Evolutionary conservation across 768 basidiomycete species (phyloP).

Genomic region (Suillus clintonianus): DNA sequence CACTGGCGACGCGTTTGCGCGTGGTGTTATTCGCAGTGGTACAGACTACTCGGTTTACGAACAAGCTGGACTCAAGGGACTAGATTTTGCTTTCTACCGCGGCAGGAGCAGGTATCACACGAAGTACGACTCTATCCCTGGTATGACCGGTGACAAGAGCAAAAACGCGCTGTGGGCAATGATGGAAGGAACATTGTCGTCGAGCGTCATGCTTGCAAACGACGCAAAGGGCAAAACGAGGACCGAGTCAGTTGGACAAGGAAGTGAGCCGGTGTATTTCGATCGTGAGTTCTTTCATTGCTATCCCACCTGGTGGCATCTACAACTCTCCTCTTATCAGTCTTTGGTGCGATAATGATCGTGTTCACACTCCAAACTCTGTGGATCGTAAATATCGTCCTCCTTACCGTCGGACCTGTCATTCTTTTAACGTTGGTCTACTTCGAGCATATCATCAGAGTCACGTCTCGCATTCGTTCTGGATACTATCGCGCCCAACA

Average conservation of each 20-base stretch:
- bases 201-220: conserved; percentile 57
- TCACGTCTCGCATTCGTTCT: conserved; percentile 18
- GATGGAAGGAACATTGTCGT: conserved; percentile 65
- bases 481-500: conserved; percentile 2
- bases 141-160: conserved; percentile 45
- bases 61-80: conserved; percentile 58
- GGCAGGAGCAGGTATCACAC: conserved; percentile 80
- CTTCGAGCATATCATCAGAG: conserved; percentile 29
- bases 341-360: conserved; percentile 57
- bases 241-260: conserved; percentile 15
- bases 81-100: conserved; percentile 80
- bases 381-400: conserved; percentile 56
- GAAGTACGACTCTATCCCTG: conserved; percentile 64
- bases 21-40: conserved; percentile 62
- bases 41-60: conserved; percentile 79
- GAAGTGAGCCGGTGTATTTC: conserved; percentile 59
- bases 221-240: conserved; percentile 22
- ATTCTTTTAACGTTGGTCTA: conserved; percentile 47
- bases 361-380: conserved; percentile 54
- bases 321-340: conserved; percentile 33
- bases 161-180: conserved; percentile 72
- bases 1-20: conserved; percentile 67
- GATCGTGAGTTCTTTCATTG: conserved; percentile 52
- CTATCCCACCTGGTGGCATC: background rate
- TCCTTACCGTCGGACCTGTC: conserved; percentile 66